Evolutionary conservation across 257 asterid genomes (phyloP), one percentile per base, ranked within the genome.

Genomic region (Solanum clarkiae): DNA sequence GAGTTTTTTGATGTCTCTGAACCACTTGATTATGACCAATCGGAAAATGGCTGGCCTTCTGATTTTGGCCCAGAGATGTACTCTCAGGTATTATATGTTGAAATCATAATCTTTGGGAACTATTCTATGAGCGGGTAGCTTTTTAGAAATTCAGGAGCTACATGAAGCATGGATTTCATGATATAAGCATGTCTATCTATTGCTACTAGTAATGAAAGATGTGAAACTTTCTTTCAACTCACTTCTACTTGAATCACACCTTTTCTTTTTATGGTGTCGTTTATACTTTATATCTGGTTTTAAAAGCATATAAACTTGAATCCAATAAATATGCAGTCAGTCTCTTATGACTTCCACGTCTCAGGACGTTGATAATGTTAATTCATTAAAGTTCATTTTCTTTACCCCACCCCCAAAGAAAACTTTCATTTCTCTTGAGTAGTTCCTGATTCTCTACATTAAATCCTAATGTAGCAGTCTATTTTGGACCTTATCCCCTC

Each of bases 1-100:
- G 98, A 97, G 88, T 97, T 95, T 88, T 97, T 93, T 89, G 99
- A 95, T 86, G 99, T 95, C 86, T 62, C 98, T 14, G 98, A 97
- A 83, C 99, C 99, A 80, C 87, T 89, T 85, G 99, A 95, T 86
- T 90, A 86, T 89, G 98, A 97, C 81, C 93, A 91, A 86, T 88
- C 95, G 55, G 98, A 91, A 90, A 89, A 90, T 86, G 91, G 91
- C 82, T 95, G 98, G 98, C 86, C 94, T 81, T 94, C 97, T 47
- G 98, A 95, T 87, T 93, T 91, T 86, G 88, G 89, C 85, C 88
- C 92, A 24, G 96, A 95, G 56, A 85, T 71, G 55, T 90, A 87
- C 88, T 87, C 97, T 65, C 98, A 94, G 99, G 98, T 96, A 91
- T 26, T 77, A 77, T 47, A 24, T 77, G 47, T 55, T 75, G 51